Evolutionary conservation across 805 yeast species (phyloP).

Genomic region (Novakomyces olei): DNA sequence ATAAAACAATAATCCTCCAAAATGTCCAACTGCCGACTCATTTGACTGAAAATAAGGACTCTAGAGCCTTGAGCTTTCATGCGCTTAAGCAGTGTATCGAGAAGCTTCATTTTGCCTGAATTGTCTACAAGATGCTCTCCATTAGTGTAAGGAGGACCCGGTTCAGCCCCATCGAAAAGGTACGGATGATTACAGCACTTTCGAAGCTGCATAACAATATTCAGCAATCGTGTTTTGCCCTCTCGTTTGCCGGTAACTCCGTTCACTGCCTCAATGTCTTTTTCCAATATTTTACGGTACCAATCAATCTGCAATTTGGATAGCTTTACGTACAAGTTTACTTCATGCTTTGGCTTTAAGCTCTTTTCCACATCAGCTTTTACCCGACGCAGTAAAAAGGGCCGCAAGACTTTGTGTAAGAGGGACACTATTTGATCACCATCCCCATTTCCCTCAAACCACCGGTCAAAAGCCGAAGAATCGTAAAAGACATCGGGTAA

Average conservation of each 20-base stretch:
- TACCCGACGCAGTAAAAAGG: constrained; percentile 71
- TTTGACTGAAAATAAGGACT: constrained; percentile 66
- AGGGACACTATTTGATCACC: constrained; percentile 66
- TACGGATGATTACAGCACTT: constrained; percentile 97
- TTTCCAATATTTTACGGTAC: constrained; percentile 74
- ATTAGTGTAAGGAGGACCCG: constrained; percentile 92
- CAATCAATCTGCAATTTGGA: constrained; percentile 83
- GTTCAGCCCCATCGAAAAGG: constrained; percentile 96
- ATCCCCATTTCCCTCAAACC: constrained; percentile 46
- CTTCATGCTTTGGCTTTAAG: constrained; percentile 70
- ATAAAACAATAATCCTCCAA: constrained; percentile 51
- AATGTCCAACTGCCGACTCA: constrained; percentile 80
- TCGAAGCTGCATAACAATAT: constrained; percentile 89
- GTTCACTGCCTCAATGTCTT: constrained; percentile 88
- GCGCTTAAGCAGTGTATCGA: constrained; percentile 34
- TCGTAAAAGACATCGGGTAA: constrained; percentile 98
- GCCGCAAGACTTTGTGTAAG: constrained; percentile 67
- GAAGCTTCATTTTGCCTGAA: constrained; percentile 51
- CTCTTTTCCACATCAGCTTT: constrained; percentile 87
- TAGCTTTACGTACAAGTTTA: constrained; percentile 82
- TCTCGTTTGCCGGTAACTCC: constrained; percentile 90
- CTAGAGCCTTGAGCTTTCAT: constrained; percentile 39
- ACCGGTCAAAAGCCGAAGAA: constrained; percentile 68
- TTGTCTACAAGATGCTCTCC: constrained; percentile 81
- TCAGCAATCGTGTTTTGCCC: constrained; percentile 70